phyloP scores from a whole-genome alignment of 371 early-diverging fungal species.

The Synchytrium microbalum region DNA sequence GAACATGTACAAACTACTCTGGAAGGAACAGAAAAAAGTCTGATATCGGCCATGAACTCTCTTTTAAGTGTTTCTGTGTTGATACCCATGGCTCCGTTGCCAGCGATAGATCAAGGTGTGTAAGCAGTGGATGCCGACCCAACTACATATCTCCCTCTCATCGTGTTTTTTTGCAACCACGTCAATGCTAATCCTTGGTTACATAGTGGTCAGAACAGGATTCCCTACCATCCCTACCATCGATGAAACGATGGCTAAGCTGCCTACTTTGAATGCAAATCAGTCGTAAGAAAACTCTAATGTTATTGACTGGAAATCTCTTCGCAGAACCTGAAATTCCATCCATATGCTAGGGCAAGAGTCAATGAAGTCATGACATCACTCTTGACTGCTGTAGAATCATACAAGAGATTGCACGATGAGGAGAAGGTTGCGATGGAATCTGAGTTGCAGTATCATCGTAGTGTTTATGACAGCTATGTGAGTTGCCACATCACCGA shows the following conservation, averaged over 20 bases:
- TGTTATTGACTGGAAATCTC: too few species aligned
- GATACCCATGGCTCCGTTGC: conserved; percentile 10
- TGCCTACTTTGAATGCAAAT: neutral
- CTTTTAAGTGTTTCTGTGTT: neutral
- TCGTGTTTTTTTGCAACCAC: neutral
- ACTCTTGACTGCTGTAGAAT: neutral
- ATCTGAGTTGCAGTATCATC: conserved; percentile 15
- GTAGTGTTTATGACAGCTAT: conserved; percentile 11
- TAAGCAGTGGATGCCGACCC: too few species aligned
- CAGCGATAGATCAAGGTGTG: conserved; percentile 8
- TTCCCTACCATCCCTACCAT: neutral
- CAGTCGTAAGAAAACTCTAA: neutral
- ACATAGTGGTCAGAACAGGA: neutral
- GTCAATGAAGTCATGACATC: conserved; percentile 1
- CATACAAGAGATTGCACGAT: conserved; percentile 7
- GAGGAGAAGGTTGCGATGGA: conserved; percentile 2
- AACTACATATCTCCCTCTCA: too few species aligned
- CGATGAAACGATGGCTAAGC: neutral
- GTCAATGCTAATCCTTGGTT: neutral
- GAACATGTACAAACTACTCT: neutral
- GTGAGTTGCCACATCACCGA: conserved; percentile 3
- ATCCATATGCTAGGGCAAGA: conserved; percentile 5
- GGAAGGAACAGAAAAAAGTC: neutral
- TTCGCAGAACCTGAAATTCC: too few species aligned
- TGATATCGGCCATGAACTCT: neutral